These are phyloP conservation scores for Pachyrhizus erosus DNA, from an alignment of 306 rosid genomes.

Conservation along the genomic window DNA sequence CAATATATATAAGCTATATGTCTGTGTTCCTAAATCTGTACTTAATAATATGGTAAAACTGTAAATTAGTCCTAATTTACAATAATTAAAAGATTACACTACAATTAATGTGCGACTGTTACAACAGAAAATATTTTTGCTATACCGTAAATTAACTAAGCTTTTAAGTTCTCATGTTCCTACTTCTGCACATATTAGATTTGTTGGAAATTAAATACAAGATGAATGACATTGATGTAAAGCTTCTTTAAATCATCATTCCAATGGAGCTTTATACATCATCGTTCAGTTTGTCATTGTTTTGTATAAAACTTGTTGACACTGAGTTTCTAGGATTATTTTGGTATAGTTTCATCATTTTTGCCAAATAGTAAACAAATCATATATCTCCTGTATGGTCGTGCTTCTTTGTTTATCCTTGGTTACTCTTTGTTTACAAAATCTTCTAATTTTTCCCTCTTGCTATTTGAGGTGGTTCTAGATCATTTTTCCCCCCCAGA, in stretches of 20 bases:
- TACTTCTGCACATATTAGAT: conserved; percentile 17
- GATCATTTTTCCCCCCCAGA: neutral
- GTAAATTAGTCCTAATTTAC: neutral
- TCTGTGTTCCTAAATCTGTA: neutral
- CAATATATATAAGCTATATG: neutral
- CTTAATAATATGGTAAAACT: neutral
- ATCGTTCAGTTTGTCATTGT: conserved; percentile 19
- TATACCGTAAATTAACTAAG: conserved; percentile 23
- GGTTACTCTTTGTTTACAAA: conserved; percentile 15
- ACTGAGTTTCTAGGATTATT: neutral
- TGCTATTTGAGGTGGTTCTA: conserved; percentile 30
- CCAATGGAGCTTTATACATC: conserved; percentile 25
- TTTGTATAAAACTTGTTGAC: conserved; percentile 26
- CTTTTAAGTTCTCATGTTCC: conserved; percentile 28
- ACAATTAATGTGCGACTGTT: neutral
- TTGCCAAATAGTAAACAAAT: conserved; percentile 19
- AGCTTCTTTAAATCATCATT: conserved; percentile 10
- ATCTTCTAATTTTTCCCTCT: conserved; percentile 17
- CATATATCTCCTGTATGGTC: conserved; percentile 28
- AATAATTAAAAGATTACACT: neutral
- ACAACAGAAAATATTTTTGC: neutral
- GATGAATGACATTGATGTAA: conserved; percentile 28
- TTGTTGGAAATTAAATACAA: conserved; percentile 21
- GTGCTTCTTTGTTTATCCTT: conserved; percentile 21
- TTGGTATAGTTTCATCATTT: neutral